phyloP scores from a whole-genome alignment of 371 early-diverging fungal genomes.

The Rhizopus microsporus region DNA sequence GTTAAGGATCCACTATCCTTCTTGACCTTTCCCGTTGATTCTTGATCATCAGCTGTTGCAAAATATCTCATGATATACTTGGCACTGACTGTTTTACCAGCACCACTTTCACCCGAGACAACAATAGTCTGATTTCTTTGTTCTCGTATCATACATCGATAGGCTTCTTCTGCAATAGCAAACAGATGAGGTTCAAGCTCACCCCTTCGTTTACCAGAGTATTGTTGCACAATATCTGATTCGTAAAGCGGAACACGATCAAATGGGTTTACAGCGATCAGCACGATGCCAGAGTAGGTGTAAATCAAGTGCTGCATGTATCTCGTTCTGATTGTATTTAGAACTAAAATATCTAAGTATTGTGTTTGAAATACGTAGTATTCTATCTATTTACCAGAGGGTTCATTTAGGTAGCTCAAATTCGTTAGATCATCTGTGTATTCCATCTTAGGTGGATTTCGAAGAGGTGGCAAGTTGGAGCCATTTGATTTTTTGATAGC shows the following conservation, averaged over 20 bases:
- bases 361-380: slow-evolving; percentile 41
- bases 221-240: slow-evolving; percentile 81
- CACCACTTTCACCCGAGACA: slow-evolving; percentile 97
- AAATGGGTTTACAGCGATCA: slow-evolving; percentile 99
- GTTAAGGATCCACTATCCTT: slow-evolving; percentile 58
- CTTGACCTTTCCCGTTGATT: slow-evolving; percentile 35
- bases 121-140: slow-evolving; percentile 96
- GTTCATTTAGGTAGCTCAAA: slow-evolving; percentile 90
- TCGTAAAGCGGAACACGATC: slow-evolving; percentile 85
- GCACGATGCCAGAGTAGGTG: slow-evolving; percentile 98
- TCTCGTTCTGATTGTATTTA: slow-evolving; percentile 85
- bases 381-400: slow-evolving; percentile 60
- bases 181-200: slow-evolving; percentile 99
- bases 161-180: slow-evolving; percentile 98
- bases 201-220: slow-evolving; percentile 92
- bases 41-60: slow-evolving; percentile 85
- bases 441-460: slow-evolving; percentile 88
- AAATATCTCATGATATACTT: slow-evolving; percentile 98
- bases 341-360: slow-evolving; percentile 69
- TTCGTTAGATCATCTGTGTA: slow-evolving; percentile 91
- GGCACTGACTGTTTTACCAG: slow-evolving; percentile 96
- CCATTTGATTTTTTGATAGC: slow-evolving; percentile 67
- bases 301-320: slow-evolving; percentile 93
- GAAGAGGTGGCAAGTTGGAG: slow-evolving; percentile 79
- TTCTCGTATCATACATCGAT: slow-evolving; percentile 91